Conservation (phyloP, 2,329 filamentous ascomycete genomes). For the Sclerotinia trifoliorum region DNA sequence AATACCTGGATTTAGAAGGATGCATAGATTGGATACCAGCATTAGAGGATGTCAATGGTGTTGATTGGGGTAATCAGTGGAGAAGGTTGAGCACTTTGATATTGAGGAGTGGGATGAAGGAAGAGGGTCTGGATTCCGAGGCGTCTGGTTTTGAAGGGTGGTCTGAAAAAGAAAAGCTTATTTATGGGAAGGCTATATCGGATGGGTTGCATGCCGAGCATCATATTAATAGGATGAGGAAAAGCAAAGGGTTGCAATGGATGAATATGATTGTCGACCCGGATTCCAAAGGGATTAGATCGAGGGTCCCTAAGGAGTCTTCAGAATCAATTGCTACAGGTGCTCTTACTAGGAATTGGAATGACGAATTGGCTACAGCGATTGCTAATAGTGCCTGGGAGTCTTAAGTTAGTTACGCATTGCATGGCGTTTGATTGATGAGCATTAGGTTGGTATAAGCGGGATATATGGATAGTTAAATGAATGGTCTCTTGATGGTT, state of each 20-base stretch:
- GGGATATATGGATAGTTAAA: neutral
- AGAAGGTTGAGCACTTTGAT: slow-evolving; percentile 26
- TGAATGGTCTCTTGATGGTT: neutral
- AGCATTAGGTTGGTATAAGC: neutral
- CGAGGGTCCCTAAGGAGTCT: neutral
- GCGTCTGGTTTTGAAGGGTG: neutral
- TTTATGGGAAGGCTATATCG: neutral
- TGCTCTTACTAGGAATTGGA: neutral
- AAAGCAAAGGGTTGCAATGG: neutral
- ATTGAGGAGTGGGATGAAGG: slow-evolving; percentile 15
- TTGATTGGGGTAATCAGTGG: slow-evolving; percentile 37
- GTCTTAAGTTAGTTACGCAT: neutral
- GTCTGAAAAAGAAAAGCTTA: neutral
- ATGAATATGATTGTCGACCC: slow-evolving; percentile 12
- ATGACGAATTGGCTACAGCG: neutral
- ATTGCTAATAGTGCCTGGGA: slow-evolving; percentile 21
- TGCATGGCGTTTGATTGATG: neutral
- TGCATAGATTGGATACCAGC: slow-evolving; percentile 52
- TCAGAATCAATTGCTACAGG: neutral
- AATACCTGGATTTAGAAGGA: slow-evolving; percentile 61
- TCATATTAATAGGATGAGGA: slow-evolving; percentile 6
- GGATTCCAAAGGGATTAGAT: neutral
- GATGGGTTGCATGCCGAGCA: neutral
- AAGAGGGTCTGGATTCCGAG: neutral
- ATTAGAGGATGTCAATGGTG: slow-evolving; percentile 18